A percentile compares a stretch with the other conserved stretches of the same genome.
phyloP scores from a whole-genome alignment of 805 yeast species.

The Candida sphagnicola region DNA sequence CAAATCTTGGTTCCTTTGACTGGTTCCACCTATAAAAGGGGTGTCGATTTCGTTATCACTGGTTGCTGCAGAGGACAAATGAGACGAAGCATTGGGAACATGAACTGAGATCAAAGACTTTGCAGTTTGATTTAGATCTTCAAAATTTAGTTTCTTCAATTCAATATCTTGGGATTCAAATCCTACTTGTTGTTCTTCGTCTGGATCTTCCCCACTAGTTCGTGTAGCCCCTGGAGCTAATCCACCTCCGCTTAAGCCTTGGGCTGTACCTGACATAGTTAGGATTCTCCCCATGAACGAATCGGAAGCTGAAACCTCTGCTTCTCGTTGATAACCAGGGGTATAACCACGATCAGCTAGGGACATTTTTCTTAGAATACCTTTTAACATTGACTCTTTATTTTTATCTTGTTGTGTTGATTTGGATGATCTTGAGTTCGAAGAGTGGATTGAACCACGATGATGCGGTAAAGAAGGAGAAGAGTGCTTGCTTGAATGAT shows the following conservation, averaged over 20 bases:
- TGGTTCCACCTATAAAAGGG: too few species aligned
- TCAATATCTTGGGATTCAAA: constrained; percentile 38
- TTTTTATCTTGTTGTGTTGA: constrained; percentile 9
- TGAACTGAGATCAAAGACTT: constrained; percentile 50
- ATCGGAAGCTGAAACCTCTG: constrained; percentile 25
- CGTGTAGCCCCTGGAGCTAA: constrained; percentile 37
- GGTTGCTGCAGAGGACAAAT: constrained; percentile 5
- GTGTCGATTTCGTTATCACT: constrained; percentile 6
- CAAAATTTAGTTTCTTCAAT: constrained; percentile 40
- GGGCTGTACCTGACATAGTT: constrained; percentile 17
- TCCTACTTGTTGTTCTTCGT: constrained; percentile 35
- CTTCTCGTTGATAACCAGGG: constrained; percentile 12
- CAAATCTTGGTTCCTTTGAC: too few species aligned
- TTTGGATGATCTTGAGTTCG: constrained; percentile 10
- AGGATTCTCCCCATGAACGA: constrained; percentile 38
- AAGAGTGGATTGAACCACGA: constrained; percentile 9
- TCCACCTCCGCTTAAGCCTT: constrained; percentile 37
- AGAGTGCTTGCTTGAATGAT: background rate
- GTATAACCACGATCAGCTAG: constrained; percentile 28
- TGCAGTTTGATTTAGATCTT: constrained; percentile 48
- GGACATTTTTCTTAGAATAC: constrained; percentile 34
- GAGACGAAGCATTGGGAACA: constrained; percentile 19
- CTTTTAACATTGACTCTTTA: constrained; percentile 12
- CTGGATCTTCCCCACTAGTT: too few species aligned
- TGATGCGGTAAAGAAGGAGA: constrained; percentile 6